These are phyloP conservation scores for Citrus medica DNA, from an alignment of 345 rosid species.

Conservation along the genomic window DNA sequence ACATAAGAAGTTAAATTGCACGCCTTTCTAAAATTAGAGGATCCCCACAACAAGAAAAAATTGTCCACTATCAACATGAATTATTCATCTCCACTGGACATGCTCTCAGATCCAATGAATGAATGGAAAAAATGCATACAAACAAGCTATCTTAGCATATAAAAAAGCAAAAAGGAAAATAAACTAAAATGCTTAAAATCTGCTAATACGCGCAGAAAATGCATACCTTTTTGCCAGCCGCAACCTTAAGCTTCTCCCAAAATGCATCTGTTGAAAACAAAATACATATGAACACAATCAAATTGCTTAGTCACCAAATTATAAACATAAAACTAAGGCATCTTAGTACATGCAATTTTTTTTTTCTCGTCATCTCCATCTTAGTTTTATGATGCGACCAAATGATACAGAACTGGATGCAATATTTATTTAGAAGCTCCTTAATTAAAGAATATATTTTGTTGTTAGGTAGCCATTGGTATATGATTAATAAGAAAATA, in stretches of 20 bases:
- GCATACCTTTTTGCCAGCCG: conserved; percentile 66
- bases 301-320: background rate
- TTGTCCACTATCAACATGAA: background rate
- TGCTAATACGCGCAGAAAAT: no score
- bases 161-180: background rate
- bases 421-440: background rate
- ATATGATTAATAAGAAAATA: background rate
- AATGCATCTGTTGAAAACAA: conserved; percentile 53
- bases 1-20: background rate
- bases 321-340: background rate
- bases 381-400: background rate
- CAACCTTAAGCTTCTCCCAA: conserved; percentile 72
- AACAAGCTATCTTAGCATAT: background rate
- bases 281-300: background rate
- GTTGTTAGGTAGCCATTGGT: background rate
- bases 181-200: background rate
- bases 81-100: background rate
- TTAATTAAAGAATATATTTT: background rate
- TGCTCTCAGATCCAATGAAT: background rate
- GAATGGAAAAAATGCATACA: background rate
- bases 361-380: background rate
- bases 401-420: background rate
- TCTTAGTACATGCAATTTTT: background rate
- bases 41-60: background rate
- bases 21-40: background rate